A percentile compares a stretch with the other conserved stretches of the same genome.
phyloP scores from a whole-genome alignment of 805 yeast species.

The Dipodascopsis tothii region DNA sequence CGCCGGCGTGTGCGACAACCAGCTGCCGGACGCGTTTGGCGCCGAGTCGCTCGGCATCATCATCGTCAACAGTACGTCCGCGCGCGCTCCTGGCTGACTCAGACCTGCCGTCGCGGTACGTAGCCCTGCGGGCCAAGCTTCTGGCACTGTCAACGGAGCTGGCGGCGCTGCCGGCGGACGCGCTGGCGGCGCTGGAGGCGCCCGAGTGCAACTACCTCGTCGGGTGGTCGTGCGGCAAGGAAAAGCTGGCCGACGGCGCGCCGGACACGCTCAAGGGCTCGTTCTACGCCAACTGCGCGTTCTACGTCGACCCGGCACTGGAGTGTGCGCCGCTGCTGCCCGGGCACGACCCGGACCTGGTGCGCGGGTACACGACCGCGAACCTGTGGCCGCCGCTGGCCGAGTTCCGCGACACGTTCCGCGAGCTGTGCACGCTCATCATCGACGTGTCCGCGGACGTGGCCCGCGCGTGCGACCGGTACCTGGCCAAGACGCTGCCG shows the following conservation, averaged over 20 bases:
- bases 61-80: conserved; percentile 32
- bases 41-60: conserved; percentile 50
- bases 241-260: conserved; percentile 39
- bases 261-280: conserved; percentile 52
- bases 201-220: conserved; percentile 47
- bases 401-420: conserved; percentile 24
- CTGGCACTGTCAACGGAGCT: conserved; percentile 36
- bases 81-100: conserved; percentile 15
- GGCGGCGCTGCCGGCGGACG: conserved; percentile 8
- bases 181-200: conserved; percentile 34
- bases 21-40: conserved; percentile 43
- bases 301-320: conserved; percentile 37
- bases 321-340: conserved; percentile 39
- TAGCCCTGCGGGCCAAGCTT: conserved; percentile 37
- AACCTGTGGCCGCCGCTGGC: conserved; percentile 44
- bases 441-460: conserved; percentile 43
- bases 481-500: conserved; percentile 29
- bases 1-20: conserved; percentile 28
- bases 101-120: conserved; percentile 36
- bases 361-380: conserved; percentile 41
- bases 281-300: conserved; percentile 52
- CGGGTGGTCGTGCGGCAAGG: conserved; percentile 59
- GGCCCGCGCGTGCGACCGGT: conserved; percentile 47
- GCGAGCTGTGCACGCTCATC: conserved; percentile 38
- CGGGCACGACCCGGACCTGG: conserved; percentile 16